Base-by-base conservation (phyloP, 345 rosid genomes). In the Euclidium syriacum region DNA sequence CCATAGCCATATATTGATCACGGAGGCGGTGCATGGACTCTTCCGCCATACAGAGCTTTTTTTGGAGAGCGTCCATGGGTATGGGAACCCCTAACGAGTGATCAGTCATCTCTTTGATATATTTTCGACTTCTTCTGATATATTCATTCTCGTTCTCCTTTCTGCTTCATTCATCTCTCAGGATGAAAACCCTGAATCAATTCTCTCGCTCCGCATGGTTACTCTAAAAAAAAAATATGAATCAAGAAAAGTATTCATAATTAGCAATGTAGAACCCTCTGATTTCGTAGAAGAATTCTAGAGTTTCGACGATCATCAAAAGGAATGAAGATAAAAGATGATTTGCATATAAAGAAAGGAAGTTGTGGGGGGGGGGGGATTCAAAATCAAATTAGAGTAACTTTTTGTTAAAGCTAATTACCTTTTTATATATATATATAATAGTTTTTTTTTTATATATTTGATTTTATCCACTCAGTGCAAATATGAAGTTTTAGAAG, bases 91-190 rank as follows among this genome's bases (percentile, higher is more conserved):
- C 92, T 25, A 88, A 4, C 6, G 86, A 67, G 22, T 85, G 77
- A 22, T 88, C 78, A 27, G 82, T 85, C 54, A 92, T 46, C 58
- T 79, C 87, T 76, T 75, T 85, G 73, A 86, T 80, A 77, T 67
- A 83, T 7, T 77, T 26, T 88, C 90, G 68, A 85, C 44, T 66
- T 75, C 81, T 41, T 41, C 69, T 23, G 87, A 83, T 26, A 86
- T 73, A 67, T 75, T 78, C 87, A 77, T 79, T 41, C 58, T 52
- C 64, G 29, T 14, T 10, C 51, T 64, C 41, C 42, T 41, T 14
- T 64, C 58, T 38, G 52, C 47, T 30, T 38, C 12, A 15, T 47
- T 14, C 12, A 36, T 36, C n/a, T 47, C 38, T 18, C 27, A 34
- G 12, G 34, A 35, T 38, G 35, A 9, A 14, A 35, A 3, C 24